Conservation (phyloP, 345 rosid species). For the Triadica sebifera region DNA sequence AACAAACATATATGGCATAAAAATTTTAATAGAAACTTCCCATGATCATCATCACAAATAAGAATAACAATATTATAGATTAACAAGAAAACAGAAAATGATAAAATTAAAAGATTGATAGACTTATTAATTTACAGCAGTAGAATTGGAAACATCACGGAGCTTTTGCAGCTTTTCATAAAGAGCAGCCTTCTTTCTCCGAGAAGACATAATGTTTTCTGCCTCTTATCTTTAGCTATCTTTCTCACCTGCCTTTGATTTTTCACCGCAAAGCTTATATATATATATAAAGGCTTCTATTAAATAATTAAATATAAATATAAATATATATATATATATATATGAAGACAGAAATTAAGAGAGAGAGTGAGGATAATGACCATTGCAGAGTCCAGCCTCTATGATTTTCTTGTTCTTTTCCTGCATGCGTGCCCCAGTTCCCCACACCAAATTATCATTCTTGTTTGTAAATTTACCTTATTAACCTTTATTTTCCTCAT, state of each 20-base stretch:
- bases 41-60: not conserved
- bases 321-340: too few relatives aligned
- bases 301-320: too few relatives aligned
- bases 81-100: not conserved
- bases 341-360: not conserved
- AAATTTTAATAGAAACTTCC: too few relatives aligned
- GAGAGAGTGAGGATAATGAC: constrained; percentile 12
- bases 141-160: constrained; percentile 50
- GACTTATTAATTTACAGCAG: constrained; percentile 34
- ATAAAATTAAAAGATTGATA: not conserved
- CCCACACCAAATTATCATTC: constrained; percentile 24
- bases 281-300: too few relatives aligned
- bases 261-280: too few relatives aligned
- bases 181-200: constrained; percentile 43
- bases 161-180: constrained; percentile 41
- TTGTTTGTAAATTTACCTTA: not conserved
- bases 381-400: constrained; percentile 23
- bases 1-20: not conserved
- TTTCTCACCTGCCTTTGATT: too few relatives aligned
- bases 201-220: constrained; percentile 26
- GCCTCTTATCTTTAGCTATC: not conserved
- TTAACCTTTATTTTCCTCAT: not conserved
- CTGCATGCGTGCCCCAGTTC: constrained; percentile 38
- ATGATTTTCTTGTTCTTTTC: constrained; percentile 31
- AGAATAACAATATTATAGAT: not conserved